phyloP scores from a whole-genome alignment of 148 eudicot genomes.

The Nyssa sinensis region DNA sequence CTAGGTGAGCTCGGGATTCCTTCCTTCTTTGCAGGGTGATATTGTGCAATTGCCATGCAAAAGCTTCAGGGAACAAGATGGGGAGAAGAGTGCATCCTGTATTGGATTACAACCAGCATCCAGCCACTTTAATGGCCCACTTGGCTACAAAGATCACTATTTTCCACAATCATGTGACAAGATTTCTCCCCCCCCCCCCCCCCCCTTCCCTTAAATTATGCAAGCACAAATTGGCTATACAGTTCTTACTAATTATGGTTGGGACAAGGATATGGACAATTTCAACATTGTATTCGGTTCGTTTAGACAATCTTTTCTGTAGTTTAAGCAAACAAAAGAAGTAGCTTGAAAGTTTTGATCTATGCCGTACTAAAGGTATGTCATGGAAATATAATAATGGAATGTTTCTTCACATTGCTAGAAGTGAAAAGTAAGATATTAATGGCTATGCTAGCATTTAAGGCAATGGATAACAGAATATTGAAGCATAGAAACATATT shows the following conservation, averaged over 20 bases:
- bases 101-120: background rate
- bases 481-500: background rate
- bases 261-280: background rate
- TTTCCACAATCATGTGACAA: background rate
- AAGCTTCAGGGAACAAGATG: too few relatives aligned
- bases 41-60: too few relatives aligned
- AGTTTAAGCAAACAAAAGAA: background rate
- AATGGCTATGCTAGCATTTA: background rate
- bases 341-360: background rate
- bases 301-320: background rate
- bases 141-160: background rate
- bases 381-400: background rate
- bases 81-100: too few relatives aligned
- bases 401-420: background rate
- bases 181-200: too few relatives aligned
- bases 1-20: too few relatives aligned
- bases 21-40: too few relatives aligned
- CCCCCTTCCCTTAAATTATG: background rate
- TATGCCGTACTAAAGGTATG: background rate
- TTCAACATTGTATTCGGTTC: background rate
- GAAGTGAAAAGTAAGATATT: background rate
- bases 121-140: background rate
- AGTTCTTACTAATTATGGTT: background rate
- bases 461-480: background rate
- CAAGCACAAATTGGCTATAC: background rate